phyloP scores from a whole-genome alignment of 345 rosid genomes.

The Kandelia obovata region DNA sequence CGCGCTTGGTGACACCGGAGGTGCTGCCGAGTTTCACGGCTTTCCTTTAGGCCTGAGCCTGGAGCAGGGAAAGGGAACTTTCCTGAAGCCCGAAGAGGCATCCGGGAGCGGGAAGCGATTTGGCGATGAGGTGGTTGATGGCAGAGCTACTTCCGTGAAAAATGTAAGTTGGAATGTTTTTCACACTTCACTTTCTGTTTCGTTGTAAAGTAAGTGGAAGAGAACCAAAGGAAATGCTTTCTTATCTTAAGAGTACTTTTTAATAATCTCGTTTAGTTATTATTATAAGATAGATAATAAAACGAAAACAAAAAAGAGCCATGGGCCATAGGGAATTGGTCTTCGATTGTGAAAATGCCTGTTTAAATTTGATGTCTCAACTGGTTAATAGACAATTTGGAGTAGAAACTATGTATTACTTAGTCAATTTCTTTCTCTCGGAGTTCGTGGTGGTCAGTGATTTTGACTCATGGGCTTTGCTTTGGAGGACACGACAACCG shows the following conservation, averaged over 20 bases:
- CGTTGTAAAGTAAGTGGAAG: slow-evolving; percentile 16
- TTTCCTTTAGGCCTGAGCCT: slow-evolving; percentile 87
- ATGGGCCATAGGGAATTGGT: too few species aligned
- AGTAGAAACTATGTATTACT: neutral
- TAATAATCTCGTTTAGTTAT: too few species aligned
- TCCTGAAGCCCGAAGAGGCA: slow-evolving; percentile 69
- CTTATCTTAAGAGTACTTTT: too few species aligned
- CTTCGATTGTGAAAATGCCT: too few species aligned
- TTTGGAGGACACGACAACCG: neutral
- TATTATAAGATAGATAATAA: too few species aligned
- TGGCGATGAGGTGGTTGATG: slow-evolving; percentile 64
- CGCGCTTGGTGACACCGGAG: slow-evolving; percentile 35
- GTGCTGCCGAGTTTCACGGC: slow-evolving; percentile 64
- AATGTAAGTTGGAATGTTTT: slow-evolving; percentile 47
- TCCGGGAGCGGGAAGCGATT: slow-evolving; percentile 79
- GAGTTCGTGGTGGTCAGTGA: neutral
- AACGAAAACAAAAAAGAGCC: too few species aligned
- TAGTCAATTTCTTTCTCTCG: neutral
- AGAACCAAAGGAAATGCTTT: too few species aligned
- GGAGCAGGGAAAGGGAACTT: slow-evolving; percentile 84
- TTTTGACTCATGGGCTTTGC: neutral
- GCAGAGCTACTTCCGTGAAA: slow-evolving; percentile 57
- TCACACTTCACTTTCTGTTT: neutral
- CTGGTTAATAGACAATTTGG: neutral
- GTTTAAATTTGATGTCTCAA: neutral